A percentile compares a stretch with the other conserved stretches of the same genome.
Evolutionary conservation across 306 rosid species (phyloP).

Genomic region (Acacia melanoxylon): DNA sequence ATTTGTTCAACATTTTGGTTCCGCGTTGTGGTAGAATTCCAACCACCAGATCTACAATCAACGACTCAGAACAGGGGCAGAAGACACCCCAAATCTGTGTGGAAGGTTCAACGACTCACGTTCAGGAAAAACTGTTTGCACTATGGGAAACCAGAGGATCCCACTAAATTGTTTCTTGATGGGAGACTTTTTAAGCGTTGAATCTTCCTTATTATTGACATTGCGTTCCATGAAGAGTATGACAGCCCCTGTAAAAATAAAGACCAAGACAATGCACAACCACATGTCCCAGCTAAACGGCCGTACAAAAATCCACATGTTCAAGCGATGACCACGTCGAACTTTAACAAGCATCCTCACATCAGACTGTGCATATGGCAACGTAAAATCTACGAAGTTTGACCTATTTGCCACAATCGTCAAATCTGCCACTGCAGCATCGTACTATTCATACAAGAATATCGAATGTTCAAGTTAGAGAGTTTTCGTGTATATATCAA

Average conservation of each 20-base stretch:
- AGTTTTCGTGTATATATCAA: background rate
- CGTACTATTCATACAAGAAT: background rate
- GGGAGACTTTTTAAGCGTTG: background rate
- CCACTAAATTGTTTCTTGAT: background rate
- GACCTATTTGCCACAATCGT: conserved; percentile 17
- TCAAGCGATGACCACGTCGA: background rate
- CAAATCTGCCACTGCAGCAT: conserved; percentile 22
- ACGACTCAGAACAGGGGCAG: too few relatives aligned
- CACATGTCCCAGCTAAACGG: conserved; percentile 35
- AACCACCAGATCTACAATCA: too few relatives aligned
- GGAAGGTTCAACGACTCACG: background rate
- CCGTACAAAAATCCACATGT: conserved; percentile 25
- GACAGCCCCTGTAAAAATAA: background rate
- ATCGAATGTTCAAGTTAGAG: background rate
- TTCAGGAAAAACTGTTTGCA: conserved; percentile 21
- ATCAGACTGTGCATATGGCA: conserved; percentile 14
- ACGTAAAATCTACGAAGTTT: conserved; percentile 22
- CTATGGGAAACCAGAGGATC: background rate
- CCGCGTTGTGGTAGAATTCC: too few relatives aligned
- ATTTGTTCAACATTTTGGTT: too few relatives aligned
- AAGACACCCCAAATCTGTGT: background rate
- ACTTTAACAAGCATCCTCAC: conserved; percentile 20
- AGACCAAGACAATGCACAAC: background rate
- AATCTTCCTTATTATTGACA: background rate
- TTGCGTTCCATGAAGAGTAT: conserved; percentile 23